Evolutionary conservation across 2,329 filamentous ascomycete genomes (phyloP).

Genomic region (Zymoseptoria pseudotritici): DNA sequence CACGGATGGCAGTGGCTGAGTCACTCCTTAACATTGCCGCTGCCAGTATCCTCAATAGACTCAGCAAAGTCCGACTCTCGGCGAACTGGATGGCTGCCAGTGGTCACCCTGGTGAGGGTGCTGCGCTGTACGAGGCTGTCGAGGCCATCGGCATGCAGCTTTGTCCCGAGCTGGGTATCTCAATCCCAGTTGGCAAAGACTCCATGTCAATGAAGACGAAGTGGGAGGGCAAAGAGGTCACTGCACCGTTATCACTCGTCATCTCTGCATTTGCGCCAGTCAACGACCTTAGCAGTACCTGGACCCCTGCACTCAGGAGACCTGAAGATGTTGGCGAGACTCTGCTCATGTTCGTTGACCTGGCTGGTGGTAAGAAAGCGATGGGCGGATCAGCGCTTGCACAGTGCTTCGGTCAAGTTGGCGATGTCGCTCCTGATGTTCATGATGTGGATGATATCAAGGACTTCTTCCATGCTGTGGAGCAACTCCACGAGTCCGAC

Average conservation of each 20-base stretch:
- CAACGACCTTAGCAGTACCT: slow-evolving; percentile 73
- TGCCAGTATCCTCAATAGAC: slow-evolving; percentile 62
- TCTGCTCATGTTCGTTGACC: slow-evolving; percentile 81
- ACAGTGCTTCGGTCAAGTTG: slow-evolving; percentile 80
- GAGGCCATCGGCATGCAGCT: slow-evolving; percentile 88
- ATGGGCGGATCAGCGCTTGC: slow-evolving; percentile 87
- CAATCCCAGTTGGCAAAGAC: slow-evolving; percentile 95
- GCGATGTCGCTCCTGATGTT: slow-evolving; percentile 78
- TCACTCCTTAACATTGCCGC: slow-evolving; percentile 89
- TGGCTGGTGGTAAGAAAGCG: slow-evolving; percentile 71
- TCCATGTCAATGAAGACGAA: slow-evolving; percentile 99
- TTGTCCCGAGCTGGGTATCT: slow-evolving; percentile 81
- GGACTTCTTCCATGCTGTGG: slow-evolving; percentile 86
- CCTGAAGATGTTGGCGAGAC: slow-evolving; percentile 84
- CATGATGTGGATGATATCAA: slow-evolving; percentile 71
- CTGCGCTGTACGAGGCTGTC: slow-evolving; percentile 86
- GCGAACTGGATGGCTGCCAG: slow-evolving; percentile 99
- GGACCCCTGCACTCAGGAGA: slow-evolving; percentile 82
- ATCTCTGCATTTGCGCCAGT: slow-evolving; percentile 88
- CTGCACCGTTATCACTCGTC: slow-evolving; percentile 81
- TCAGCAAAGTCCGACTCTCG: slow-evolving; percentile 76
- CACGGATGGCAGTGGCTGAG: slow-evolving; percentile 93
- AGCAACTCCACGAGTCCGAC: slow-evolving; percentile 56
- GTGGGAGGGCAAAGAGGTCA: slow-evolving; percentile 84
- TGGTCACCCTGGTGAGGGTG: slow-evolving; percentile 84